Evolutionary conservation across 1,284 basidiomycete genomes (phyloP), one percentile per base, ranked within the genome.

Genomic region (Leccinum fallax): DNA sequence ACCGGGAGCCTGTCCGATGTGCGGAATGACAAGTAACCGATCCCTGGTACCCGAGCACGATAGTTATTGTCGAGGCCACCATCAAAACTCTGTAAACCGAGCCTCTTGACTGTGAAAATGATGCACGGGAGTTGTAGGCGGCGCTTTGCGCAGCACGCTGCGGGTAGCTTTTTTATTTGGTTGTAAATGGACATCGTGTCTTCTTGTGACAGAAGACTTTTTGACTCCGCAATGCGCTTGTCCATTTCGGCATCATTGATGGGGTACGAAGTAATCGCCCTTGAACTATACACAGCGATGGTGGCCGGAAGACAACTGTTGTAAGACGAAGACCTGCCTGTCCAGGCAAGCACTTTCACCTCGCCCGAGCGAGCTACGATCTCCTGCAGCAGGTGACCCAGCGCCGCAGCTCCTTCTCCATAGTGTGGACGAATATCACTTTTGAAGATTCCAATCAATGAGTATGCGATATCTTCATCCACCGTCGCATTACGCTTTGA

Each of bases 321-420:
- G 32, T 32, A 32, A 32, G 32, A 32, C 32, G 32, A 32, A 5
- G 67, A 53, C 24, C 46, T 55, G 11, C 67, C 65, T 2, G 46
- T 34, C 67, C 67, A 68, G 13, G 57, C 59, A 26, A 68, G 60
- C 10, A 67, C 64, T 0, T 60, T 66, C 10, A 68, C 65, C 5
- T 60, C 67, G 2, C 64, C 59, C 3, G 48, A 56, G 36, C 64
- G 68, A 11, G 53, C 36, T 15, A 68, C 56, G 11, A 64, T 64
- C 28, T 70, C 68, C 4, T 67, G 60, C 51, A 68, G 46, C 15
- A 67, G 51, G 21, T 57, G 67, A 2, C 67, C 67, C 2, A 67
- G 32, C 9, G 66, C 66, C 3, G 21, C 52, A 7, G 46, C n/a
- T 40, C 48, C 53, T 28, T 67, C 67, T 21, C 66, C 65, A 16